Percentiles rank a stretch among this genome's conserved stretches.
These are phyloP conservation scores for Cenchrus americanus DNA, from an alignment of 176 grass and related monocot genomes.

Conservation along the genomic window DNA sequence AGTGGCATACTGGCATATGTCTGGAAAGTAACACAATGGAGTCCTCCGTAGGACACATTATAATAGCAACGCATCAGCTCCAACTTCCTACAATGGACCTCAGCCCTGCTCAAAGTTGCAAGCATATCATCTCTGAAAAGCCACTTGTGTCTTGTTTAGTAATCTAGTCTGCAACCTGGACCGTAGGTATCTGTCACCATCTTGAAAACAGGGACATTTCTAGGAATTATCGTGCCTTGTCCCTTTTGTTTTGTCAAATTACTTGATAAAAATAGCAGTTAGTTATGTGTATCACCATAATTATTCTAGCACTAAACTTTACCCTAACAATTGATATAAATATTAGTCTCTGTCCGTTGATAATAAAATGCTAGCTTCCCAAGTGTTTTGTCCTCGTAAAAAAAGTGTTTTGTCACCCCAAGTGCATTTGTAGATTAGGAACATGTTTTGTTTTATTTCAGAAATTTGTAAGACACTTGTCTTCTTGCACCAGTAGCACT, in stretches of 20 bases:
- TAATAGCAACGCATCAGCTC: not conserved
- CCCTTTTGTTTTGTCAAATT: not conserved
- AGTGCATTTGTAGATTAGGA: not conserved
- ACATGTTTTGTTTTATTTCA: not conserved
- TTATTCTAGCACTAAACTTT: constrained; percentile 7
- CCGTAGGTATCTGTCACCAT: constrained; percentile 2
- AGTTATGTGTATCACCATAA: not conserved
- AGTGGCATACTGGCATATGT: not conserved
- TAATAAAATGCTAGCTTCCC: not conserved
- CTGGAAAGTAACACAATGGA: not conserved
- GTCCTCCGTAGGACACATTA: not conserved
- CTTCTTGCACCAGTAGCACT: not conserved
- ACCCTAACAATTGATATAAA: not conserved
- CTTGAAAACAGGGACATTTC: not conserved
- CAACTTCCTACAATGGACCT: not conserved
- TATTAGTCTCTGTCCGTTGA: not conserved
- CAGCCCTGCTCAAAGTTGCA: not conserved
- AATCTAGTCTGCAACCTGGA: not conserved
- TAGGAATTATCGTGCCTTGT: not conserved
- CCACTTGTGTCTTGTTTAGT: not conserved
- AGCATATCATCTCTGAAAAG: not conserved
- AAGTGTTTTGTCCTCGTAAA: not conserved
- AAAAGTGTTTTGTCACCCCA: not conserved
- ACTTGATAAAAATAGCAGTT: not conserved
- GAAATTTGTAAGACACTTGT: not conserved